Conservation (phyloP, 768 basidiomycete species). For the Tricholoma matsutake region DNA sequence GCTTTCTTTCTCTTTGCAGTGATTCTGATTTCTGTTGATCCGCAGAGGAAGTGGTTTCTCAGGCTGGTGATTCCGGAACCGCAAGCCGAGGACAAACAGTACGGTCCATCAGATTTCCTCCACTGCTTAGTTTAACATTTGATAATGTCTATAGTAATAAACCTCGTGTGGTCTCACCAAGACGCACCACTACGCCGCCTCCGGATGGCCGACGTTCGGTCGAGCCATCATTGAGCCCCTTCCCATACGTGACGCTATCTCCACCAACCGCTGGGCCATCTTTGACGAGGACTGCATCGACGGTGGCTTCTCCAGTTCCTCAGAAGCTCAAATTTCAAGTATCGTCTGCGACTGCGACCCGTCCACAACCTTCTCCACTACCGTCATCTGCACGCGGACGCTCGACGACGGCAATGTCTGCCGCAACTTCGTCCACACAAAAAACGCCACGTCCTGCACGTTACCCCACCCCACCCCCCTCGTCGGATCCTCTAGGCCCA, state of each 20-base stretch:
- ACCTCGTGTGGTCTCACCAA: not conserved
- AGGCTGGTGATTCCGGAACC: not conserved
- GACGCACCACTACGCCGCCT: not conserved
- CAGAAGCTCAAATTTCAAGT: not conserved
- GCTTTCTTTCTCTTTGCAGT: not conserved
- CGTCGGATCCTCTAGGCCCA: conserved; percentile 46
- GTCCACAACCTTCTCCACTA: conserved; percentile 1
- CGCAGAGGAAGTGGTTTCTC: not conserved
- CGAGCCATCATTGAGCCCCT: not conserved
- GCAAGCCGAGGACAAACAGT: not conserved
- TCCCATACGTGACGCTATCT: conserved; percentile 10
- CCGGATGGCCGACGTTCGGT: not conserved
- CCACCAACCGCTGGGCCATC: not conserved
- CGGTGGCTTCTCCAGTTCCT: not conserved
- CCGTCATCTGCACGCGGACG: conserved; percentile 7
- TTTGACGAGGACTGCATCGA: not conserved
- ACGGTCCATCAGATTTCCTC: not conserved
- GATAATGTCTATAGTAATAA: too few species aligned
- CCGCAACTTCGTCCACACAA: conserved; percentile 6
- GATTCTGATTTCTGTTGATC: not conserved
- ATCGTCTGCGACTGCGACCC: not conserved
- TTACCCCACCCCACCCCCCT: conserved; percentile 40
- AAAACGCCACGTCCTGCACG: conserved; percentile 13
- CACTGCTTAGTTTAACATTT: not conserved
- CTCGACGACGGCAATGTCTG: conserved; percentile 7